phyloP scores from a whole-genome alignment of 805 yeast species.

The Ogataea corticis region DNA sequence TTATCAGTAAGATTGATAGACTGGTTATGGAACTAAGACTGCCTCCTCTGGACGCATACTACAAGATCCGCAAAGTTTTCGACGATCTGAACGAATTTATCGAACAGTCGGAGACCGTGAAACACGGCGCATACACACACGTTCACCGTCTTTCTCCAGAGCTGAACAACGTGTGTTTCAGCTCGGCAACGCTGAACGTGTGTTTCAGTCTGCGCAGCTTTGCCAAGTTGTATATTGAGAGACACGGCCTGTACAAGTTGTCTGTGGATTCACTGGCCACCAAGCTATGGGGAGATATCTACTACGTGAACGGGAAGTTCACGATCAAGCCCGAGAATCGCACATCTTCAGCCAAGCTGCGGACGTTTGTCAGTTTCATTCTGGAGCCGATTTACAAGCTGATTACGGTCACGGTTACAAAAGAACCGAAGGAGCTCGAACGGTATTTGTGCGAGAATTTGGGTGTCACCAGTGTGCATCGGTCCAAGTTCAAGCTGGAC shows the following conservation, averaged over 20 bases:
- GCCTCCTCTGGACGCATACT: slow-evolving; percentile 72
- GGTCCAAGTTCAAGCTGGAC: slow-evolving; percentile 48
- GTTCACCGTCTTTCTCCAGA: slow-evolving; percentile 54
- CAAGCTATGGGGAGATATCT: slow-evolving; percentile 78
- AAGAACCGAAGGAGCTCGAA: slow-evolving; percentile 45
- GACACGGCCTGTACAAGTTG: slow-evolving; percentile 28
- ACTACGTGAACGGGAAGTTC: slow-evolving; percentile 53
- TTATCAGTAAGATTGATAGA: slow-evolving; percentile 83
- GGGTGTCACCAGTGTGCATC: slow-evolving; percentile 41
- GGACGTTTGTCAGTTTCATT: slow-evolving; percentile 65
- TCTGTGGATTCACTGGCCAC: slow-evolving; percentile 45
- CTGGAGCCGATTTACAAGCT: slow-evolving; percentile 82
- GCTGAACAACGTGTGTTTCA: slow-evolving; percentile 68
- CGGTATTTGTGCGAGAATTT: slow-evolving; percentile 49
- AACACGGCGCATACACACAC: slow-evolving; percentile 30
- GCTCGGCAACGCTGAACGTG: slow-evolving; percentile 62
- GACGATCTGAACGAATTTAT: slow-evolving; percentile 65
- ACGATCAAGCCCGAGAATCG: slow-evolving; percentile 30
- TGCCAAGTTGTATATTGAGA: slow-evolving; percentile 48
- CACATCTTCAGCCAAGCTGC: slow-evolving; percentile 23
- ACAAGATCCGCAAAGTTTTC: slow-evolving; percentile 60
- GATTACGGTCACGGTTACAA: slow-evolving; percentile 57
- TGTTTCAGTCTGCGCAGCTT: slow-evolving; percentile 70
- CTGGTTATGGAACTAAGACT: slow-evolving; percentile 76
- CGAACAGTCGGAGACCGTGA: slow-evolving; percentile 26